Percentiles rank a stretch among this genome's conserved stretches.
These are phyloP conservation scores for Melanogaster broomeanus DNA, from an alignment of 768 basidiomycete genomes.

Conservation along the genomic window DNA sequence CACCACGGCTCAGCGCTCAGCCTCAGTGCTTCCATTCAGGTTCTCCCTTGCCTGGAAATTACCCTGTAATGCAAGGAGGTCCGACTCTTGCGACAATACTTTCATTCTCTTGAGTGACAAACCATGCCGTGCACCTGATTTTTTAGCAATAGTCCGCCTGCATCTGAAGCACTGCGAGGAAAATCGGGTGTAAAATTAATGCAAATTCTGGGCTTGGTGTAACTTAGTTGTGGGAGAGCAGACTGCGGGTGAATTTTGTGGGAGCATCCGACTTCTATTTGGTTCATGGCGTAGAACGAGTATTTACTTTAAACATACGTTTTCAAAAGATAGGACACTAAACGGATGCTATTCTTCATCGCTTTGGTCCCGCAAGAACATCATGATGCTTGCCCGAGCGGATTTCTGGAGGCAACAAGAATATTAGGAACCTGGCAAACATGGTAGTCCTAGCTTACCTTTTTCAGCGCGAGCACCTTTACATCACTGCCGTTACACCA, in stretches of 20 bases:
- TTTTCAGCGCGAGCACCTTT: conserved; percentile 38
- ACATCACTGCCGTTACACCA: no score
- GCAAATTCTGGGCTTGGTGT: neutral
- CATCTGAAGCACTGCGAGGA: neutral
- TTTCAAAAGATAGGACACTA: neutral
- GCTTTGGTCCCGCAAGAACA: conserved; percentile 73
- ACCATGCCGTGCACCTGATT: no score
- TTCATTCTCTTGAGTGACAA: no score
- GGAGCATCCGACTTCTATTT: no score
- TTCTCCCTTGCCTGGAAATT: no score
- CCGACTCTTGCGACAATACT: no score
- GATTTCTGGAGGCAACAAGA: conserved; percentile 33
- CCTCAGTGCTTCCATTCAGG: no score
- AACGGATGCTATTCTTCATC: conserved; percentile 43
- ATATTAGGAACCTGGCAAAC: neutral
- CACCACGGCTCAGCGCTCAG: no score
- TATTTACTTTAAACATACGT: neutral
- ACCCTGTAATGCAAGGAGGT: no score
- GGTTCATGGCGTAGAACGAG: no score
- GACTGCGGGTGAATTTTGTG: no score
- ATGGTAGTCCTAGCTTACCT: conserved; percentile 34
- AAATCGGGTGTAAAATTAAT: neutral
- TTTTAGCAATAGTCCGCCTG: conserved; percentile 5
- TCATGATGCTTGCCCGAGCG: conserved; percentile 63
- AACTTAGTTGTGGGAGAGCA: no score